phyloP scores from a whole-genome alignment of 768 basidiomycete genomes.

The Tricholoma sp. region DNA sequence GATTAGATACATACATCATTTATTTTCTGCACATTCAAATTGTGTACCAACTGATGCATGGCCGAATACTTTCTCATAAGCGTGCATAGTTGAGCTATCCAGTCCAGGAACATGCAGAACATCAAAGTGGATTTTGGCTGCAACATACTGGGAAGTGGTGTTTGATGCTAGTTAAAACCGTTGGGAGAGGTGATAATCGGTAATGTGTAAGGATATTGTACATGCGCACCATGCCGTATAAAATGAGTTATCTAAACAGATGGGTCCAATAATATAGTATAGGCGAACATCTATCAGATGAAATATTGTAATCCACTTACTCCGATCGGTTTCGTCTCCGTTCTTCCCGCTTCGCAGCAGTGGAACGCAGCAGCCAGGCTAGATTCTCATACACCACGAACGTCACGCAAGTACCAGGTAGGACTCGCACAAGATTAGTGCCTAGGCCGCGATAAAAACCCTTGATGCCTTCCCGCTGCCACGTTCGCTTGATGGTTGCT shows the following conservation, averaged over 20 bases:
- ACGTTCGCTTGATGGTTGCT: constrained; percentile 75
- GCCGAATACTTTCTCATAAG: too few relatives aligned
- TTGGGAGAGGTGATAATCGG: background rate
- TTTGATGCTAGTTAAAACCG: background rate
- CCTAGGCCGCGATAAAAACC: constrained; percentile 96
- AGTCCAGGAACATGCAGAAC: too few relatives aligned
- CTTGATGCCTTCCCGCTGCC: constrained; percentile 67
- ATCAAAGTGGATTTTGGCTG: too few relatives aligned
- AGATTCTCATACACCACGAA: constrained; percentile 97
- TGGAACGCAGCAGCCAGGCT: constrained; percentile 72
- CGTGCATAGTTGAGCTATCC: too few relatives aligned
- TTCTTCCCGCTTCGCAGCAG: constrained; percentile 50
- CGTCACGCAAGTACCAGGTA: constrained; percentile 96
- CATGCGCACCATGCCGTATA: background rate
- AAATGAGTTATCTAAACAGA: background rate
- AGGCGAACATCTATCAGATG: background rate
- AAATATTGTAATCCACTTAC: background rate
- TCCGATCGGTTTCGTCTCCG: constrained; percentile 1
- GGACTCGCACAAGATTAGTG: constrained; percentile 88
- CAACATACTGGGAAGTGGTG: too few relatives aligned
- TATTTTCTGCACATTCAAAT: too few relatives aligned
- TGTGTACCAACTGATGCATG: too few relatives aligned
- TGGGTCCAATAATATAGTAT: background rate
- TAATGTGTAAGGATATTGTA: background rate
- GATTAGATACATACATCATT: too few relatives aligned